These are phyloP conservation scores for Solanum hybrid DNA, from an alignment of 305 asterid genomes.

Conservation along the genomic window DNA sequence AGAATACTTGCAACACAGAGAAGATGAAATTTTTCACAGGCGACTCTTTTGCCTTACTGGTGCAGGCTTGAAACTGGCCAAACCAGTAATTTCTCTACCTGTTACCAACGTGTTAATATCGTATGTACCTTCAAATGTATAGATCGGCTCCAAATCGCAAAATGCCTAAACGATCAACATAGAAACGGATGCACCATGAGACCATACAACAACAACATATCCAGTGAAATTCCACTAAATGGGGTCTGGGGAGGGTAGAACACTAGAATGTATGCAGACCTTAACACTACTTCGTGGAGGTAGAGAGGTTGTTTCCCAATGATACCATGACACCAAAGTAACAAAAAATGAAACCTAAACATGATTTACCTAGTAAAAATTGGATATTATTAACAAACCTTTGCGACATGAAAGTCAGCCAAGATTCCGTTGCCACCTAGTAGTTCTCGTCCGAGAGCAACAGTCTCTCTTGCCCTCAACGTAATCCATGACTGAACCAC, in stretches of 20 bases:
- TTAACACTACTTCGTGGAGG: neutral
- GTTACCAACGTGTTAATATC: conserved; percentile 18
- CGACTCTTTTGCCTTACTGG: conserved; percentile 3
- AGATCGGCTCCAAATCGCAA: conserved; percentile 17
- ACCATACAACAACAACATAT: neutral
- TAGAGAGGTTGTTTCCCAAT: neutral
- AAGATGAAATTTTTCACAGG: neutral
- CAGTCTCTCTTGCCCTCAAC: conserved; percentile 77
- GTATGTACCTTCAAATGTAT: conserved; percentile 15
- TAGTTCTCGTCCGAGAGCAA: conserved; percentile 86
- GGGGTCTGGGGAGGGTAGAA: neutral
- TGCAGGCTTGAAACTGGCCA: conserved; percentile 15
- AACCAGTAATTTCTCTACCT: conserved; percentile 15
- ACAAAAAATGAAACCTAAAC: neutral
- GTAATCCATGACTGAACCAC: conserved; percentile 73
- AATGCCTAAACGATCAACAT: conserved; percentile 6
- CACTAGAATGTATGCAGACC: neutral
- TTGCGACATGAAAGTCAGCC: conserved; percentile 79
- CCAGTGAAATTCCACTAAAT: neutral
- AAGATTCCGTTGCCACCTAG: conserved; percentile 94
- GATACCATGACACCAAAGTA: neutral
- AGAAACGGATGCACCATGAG: neutral
- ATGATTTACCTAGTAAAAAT: neutral
- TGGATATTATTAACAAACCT: conserved; percentile 35
- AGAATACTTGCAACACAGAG: neutral